Base-by-base conservation (phyloP, 257 asterid genomes). In the Rubia yunnanensis region DNA sequence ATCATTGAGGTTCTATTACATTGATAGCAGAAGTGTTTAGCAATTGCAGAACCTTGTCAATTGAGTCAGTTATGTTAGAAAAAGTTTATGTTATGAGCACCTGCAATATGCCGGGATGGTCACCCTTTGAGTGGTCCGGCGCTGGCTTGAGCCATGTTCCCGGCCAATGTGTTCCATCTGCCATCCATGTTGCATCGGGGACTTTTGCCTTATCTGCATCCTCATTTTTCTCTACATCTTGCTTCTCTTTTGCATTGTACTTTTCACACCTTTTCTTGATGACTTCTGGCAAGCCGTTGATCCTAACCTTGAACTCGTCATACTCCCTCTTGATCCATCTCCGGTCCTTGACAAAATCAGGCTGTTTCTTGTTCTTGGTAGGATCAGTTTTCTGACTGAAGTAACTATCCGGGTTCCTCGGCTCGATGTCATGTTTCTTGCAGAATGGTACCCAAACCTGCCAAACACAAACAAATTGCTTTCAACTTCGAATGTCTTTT, bases 151-250 rank as follows among this genome's bases (percentile, higher is more conserved):
- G 81, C 99, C 99, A 94, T 30, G 97, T 89, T n/a, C 97, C 97
- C 0, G 97, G 99, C 99, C 99, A 94, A 54, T 89, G 97, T 3
- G 99, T 94, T 28, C 97, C 96, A 31, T 94, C 97, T 1, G 97
- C 96, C 99, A 94, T 94, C 97, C 97, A 92, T 13, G 99, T 92
- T 2, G 96, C 99, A 55, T 75, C 77, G 2, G 67, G 39, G 44
- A 72, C 70, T 31, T 77, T 81, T 4, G 70, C 55, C 74, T 82
- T 80, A 63, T 82, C 88, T 0, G 79, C 73, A 1, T 88, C 76
- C 7, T 74, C 73, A 68, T 82, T 84, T 75, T 77, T 80, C 68
- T 87, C 91, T 63, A 7, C 76, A 4, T 74, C 39, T 60, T 79
- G 81, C 60, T 75, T 84, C 60, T 82, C 95, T 69, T 83, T 82